Percentiles rank a stretch among this genome's conserved stretches.
Evolutionary conservation across 257 asterid species (phyloP).

Genomic region (Nicotiana paniculata): DNA sequence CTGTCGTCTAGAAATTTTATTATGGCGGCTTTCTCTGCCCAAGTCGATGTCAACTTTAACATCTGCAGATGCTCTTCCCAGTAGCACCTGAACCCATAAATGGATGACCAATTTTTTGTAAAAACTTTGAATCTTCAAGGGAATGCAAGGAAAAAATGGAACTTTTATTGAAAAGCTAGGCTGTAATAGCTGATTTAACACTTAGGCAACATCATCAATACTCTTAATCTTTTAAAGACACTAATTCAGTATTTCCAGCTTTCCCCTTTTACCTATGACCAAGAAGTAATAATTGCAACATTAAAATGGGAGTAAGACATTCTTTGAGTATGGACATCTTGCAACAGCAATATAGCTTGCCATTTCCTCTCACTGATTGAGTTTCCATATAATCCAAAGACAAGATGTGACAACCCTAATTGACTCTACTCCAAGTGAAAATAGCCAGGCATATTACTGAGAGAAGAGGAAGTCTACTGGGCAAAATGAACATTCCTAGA

Average conservation of each 20-base stretch:
- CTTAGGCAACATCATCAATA: neutral
- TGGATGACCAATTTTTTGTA: neutral
- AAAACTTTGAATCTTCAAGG: neutral
- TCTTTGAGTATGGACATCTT: constrained; percentile 1
- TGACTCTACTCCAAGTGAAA: neutral
- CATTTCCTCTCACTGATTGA: neutral
- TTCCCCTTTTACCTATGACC: neutral
- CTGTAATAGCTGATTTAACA: neutral
- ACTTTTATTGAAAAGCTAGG: neutral
- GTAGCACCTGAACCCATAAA: constrained; percentile 43
- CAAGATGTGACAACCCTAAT: neutral
- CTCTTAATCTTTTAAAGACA: neutral
- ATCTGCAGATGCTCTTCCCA: constrained; percentile 67
- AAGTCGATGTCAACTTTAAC: constrained; percentile 68
- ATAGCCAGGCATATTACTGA: neutral
- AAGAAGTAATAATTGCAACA: neutral
- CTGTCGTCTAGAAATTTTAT: constrained; percentile 77
- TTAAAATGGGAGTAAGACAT: neutral
- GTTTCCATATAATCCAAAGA: constrained; percentile 2
- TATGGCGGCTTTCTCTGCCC: constrained; percentile 50
- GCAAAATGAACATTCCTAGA: neutral
- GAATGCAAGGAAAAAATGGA: neutral
- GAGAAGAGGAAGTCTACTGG: neutral
- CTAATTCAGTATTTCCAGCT: neutral
- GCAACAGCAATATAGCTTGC: neutral